Percentiles rank a stretch among this genome's conserved stretches.
Evolutionary conservation across 306 rosid species (phyloP).

Genomic region (Adenanthera pavonina): DNA sequence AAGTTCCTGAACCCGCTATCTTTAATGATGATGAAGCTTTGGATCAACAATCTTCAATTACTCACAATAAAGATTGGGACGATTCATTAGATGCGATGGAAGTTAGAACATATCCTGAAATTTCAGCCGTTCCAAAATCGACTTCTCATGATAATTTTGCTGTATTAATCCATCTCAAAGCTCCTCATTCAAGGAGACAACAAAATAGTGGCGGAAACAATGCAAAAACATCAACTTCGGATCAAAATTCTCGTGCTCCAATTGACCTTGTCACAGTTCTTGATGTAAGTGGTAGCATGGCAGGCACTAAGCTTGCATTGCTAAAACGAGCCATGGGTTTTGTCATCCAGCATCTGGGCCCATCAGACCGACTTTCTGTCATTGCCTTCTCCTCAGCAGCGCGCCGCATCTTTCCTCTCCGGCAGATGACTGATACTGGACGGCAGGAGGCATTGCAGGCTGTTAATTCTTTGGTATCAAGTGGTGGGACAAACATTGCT

Average conservation of each 20-base stretch:
- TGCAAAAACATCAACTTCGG: conserved; percentile 28
- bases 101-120: conserved; percentile 75
- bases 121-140: conserved; percentile 75
- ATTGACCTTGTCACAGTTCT: conserved; percentile 93
- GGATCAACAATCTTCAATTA: conserved; percentile 52
- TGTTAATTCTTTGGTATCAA: conserved; percentile 67
- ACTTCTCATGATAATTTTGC: conserved; percentile 63
- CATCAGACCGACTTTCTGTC: conserved; percentile 85
- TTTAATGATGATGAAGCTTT: conserved; percentile 85
- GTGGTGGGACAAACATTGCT: conserved; percentile 88
- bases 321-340: conserved; percentile 93
- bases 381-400: conserved; percentile 86
- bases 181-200: conserved; percentile 59
- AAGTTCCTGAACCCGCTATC: conserved; percentile 63
- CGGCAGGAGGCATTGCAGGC: conserved; percentile 78
- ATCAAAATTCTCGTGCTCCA: conserved; percentile 66
- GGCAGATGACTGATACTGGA: conserved; percentile 78
- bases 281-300: conserved; percentile 98
- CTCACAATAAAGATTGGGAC: conserved; percentile 36
- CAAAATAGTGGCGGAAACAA: conserved; percentile 40
- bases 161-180: conserved; percentile 81
- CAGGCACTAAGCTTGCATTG: conserved; percentile 87
- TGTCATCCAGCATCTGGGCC: conserved; percentile 86
- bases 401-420: conserved; percentile 83
- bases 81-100: conserved; percentile 51